These are phyloP conservation scores for Fusarium subtropicale DNA, from an alignment of 2,329 filamentous ascomycete genomes.

Conservation along the genomic window DNA sequence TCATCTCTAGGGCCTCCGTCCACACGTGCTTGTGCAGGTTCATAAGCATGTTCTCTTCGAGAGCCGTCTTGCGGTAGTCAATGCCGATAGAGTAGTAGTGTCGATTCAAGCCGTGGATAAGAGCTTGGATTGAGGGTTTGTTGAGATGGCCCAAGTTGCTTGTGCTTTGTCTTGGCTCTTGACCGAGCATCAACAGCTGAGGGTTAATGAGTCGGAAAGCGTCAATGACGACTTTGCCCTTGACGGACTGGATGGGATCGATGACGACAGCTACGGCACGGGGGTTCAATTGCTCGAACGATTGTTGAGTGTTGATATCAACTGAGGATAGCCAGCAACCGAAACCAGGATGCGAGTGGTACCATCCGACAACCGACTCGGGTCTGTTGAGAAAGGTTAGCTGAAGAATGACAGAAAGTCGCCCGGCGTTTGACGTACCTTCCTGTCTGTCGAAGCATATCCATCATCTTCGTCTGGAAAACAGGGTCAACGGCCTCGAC, in stretches of 20 bases:
- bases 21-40: constrained; percentile 99
- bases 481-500: constrained; percentile 98
- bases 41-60: constrained; percentile 99
- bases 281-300: constrained; percentile 98
- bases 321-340: constrained; percentile 99
- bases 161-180: constrained; percentile 96
- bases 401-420: constrained; percentile 4
- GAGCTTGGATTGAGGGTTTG: constrained; percentile 99
- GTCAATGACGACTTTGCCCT: constrained; percentile 99
- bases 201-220: constrained; percentile 99
- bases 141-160: constrained; percentile 98
- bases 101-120: constrained; percentile 96
- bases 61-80: constrained; percentile 95
- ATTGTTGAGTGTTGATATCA: constrained; percentile 99
- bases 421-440: constrained; percentile 67
- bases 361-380: constrained; percentile 98
- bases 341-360: constrained; percentile 98
- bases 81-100: constrained; percentile 99
- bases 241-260: constrained; percentile 98
- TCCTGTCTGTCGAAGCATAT: constrained; percentile 98
- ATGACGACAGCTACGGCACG: constrained; percentile 98
- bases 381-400: constrained; percentile 67
- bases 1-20: constrained; percentile 98
- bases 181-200: constrained; percentile 96
- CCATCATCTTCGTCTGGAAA: constrained; percentile 99